Percentiles rank a stretch among this genome's conserved stretches.
These are phyloP conservation scores for Zygosaccharomyces pseudobailii DNA, from an alignment of 1,139 yeast genomes.

Conservation along the genomic window DNA sequence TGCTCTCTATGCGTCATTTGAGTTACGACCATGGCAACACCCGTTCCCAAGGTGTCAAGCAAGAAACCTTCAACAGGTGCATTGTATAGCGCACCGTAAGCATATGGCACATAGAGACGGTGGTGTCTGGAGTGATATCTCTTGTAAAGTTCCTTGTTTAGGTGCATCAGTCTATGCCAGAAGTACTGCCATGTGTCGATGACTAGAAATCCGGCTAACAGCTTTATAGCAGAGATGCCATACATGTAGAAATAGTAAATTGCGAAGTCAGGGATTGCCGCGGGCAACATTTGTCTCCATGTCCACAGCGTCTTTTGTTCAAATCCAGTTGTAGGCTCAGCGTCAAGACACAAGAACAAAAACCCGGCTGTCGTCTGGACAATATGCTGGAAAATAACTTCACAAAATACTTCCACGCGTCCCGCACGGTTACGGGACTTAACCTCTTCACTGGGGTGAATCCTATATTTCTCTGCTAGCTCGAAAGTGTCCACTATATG, in stretches of 20 bases:
- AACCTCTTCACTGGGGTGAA: constrained; percentile 89
- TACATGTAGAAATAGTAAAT: constrained; percentile 52
- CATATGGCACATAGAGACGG: constrained; percentile 89
- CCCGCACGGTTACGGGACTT: constrained; percentile 69
- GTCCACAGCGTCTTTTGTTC: constrained; percentile 69
- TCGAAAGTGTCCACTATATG: constrained; percentile 69
- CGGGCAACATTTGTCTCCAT: constrained; percentile 43
- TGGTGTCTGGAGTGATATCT: constrained; percentile 93
- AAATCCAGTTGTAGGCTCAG: constrained; percentile 63
- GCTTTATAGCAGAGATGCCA: constrained; percentile 54
- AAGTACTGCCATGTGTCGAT: constrained; percentile 95
- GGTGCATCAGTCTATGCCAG: constrained; percentile 85
- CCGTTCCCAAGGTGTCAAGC: constrained; percentile 89
- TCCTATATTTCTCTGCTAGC: constrained; percentile 75
- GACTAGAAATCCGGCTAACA: constrained; percentile 60
- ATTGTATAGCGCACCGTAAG: constrained; percentile 92
- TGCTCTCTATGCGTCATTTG: constrained; percentile 73
- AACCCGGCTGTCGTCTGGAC: constrained; percentile 74
- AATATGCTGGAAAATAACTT: constrained; percentile 78
- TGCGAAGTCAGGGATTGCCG: constrained; percentile 41
- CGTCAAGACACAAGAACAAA: constrained; percentile 52
- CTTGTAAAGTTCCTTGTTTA: constrained; percentile 67
- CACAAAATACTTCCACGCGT: constrained; percentile 62
- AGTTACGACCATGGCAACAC: constrained; percentile 63
- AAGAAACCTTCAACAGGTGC: constrained; percentile 91